phyloP scores from a whole-genome alignment of 1,139 yeast genomes.

The Candida anutae region DNA sequence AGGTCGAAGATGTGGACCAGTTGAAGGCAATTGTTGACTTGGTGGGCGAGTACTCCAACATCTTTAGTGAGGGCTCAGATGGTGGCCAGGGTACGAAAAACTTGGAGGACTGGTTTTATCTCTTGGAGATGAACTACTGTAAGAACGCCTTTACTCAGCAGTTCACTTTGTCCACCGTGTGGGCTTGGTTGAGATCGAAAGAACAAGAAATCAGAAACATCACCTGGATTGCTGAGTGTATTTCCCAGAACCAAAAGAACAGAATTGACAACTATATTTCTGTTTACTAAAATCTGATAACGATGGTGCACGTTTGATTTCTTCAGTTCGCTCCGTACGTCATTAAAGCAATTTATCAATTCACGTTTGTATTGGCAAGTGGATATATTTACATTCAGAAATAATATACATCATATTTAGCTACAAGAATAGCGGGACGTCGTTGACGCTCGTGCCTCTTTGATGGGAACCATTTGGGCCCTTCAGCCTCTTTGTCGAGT shows the following conservation, averaged over 20 bases:
- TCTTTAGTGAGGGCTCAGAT: conserved; percentile 54
- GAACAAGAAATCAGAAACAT: conserved; percentile 96
- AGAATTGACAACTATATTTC: conserved; percentile 73
- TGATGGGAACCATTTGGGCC: no score
- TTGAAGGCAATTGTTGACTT: conserved; percentile 66
- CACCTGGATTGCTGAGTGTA: conserved; percentile 98
- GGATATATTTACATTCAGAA: no score
- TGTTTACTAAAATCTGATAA: conserved; percentile 38
- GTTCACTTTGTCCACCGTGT: conserved; percentile 80
- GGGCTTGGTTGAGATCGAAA: conserved; percentile 95
- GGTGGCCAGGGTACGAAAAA: conserved; percentile 41
- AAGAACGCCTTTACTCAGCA: conserved; percentile 94
- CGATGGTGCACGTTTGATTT: conserved; percentile 1
- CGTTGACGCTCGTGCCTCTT: no score
- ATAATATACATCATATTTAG: no score
- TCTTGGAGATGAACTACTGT: conserved; percentile 86
- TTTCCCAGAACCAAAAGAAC: conserved; percentile 79
- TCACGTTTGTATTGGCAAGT: neutral
- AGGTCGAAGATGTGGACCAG: conserved; percentile 80
- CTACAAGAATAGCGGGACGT: no score
- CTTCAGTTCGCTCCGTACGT: no score
- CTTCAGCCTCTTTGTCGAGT: no score
- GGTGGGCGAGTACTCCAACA: conserved; percentile 64
- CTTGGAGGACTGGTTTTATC: conserved; percentile 90
- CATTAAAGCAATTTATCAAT: no score